Evolutionary conservation across 768 basidiomycete genomes (phyloP).

Genomic region (Chalciporus pseudorubinellus): DNA sequence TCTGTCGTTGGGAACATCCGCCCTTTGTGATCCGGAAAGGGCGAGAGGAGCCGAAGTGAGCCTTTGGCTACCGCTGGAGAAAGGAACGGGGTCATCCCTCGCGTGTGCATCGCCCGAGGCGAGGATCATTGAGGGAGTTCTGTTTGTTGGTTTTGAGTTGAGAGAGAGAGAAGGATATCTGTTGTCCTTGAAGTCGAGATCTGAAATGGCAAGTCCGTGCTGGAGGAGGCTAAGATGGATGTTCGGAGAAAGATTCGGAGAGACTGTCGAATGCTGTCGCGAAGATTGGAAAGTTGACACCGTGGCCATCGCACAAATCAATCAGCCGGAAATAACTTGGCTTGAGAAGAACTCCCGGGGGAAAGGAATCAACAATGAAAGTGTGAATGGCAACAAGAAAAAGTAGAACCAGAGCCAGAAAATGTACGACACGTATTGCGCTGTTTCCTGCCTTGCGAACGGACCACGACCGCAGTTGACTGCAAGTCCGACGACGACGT

Average conservation of each 20-base stretch:
- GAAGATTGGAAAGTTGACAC: conserved; percentile 49
- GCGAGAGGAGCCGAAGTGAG: conserved; percentile 11
- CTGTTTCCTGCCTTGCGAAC: not conserved
- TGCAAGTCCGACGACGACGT: not conserved
- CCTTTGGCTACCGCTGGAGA: conserved; percentile 12
- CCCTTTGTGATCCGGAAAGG: conserved; percentile 12
- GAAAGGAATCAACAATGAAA: conserved; percentile 8
- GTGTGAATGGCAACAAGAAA: conserved; percentile 5
- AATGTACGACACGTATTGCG: not conserved
- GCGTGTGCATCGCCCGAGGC: conserved; percentile 26
- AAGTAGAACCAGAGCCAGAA: not conserved
- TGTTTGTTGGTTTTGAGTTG: conserved; percentile 20
- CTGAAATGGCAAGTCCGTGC: conserved; percentile 51
- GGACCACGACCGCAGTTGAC: not conserved
- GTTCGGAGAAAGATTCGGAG: conserved; percentile 31
- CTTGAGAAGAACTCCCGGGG: conserved; percentile 14
- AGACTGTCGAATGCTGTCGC: conserved; percentile 37
- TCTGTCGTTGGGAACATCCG: conserved; percentile 19
- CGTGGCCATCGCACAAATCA: conserved; percentile 38
- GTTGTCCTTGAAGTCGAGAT: conserved; percentile 62
- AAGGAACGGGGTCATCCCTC: conserved; percentile 19
- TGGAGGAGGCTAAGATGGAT: conserved; percentile 46
- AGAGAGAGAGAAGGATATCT: conserved; percentile 47
- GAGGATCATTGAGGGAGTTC: conserved; percentile 30
- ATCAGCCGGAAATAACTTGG: conserved; percentile 21